These are phyloP conservation scores for Neurospora intermedia DNA, from an alignment of 495 filamentous ascomycete species.

Conservation along the genomic window DNA sequence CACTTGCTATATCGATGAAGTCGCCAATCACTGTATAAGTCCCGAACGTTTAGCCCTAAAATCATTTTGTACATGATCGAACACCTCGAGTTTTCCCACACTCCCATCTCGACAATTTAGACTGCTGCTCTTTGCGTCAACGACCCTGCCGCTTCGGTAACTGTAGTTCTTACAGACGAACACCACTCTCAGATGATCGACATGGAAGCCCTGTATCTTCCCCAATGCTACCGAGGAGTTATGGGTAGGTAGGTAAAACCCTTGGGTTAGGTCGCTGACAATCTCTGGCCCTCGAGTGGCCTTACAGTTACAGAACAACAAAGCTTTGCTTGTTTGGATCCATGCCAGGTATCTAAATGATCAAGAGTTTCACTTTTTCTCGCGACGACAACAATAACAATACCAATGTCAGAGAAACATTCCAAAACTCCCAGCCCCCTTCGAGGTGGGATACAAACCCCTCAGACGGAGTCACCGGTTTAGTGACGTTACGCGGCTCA, in stretches of 20 bases:
- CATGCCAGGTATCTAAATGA: neutral
- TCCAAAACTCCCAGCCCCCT: neutral
- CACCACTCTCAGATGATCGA: neutral
- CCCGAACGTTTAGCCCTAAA: neutral
- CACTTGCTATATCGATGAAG: too few relatives aligned
- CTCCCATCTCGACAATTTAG: neutral
- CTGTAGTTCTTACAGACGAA: neutral
- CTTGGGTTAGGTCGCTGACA: neutral
- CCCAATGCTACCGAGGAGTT: neutral
- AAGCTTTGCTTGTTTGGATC: neutral
- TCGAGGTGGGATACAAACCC: neutral
- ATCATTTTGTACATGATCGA: neutral
- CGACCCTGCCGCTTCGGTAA: neutral
- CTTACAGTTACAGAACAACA: neutral
- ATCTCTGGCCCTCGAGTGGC: neutral
- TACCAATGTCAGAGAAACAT: neutral
- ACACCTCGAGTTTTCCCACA: neutral
- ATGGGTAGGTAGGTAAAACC: neutral
- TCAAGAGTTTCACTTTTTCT: neutral
- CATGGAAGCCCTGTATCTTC: neutral
- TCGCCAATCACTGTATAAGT: too few relatives aligned
- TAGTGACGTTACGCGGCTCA: neutral
- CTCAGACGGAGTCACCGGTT: neutral
- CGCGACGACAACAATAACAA: neutral
- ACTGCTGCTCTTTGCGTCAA: neutral